Conservation (phyloP, 1,284 basidiomycete genomes). For the Puccinia hordei region DNA sequence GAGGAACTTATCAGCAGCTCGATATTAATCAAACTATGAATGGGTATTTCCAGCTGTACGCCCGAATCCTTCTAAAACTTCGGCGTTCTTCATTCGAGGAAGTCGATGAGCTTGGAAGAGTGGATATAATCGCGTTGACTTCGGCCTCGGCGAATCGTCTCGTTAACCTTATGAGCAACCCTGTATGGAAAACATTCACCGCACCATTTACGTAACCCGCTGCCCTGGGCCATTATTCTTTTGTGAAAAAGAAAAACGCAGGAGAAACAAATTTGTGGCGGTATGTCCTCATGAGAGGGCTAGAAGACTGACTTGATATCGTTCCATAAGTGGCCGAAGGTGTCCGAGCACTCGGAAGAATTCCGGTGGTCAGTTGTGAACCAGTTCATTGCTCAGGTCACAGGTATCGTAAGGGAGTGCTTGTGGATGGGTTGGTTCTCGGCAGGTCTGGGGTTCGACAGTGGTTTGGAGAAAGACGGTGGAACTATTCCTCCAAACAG, state of each 20-base stretch:
- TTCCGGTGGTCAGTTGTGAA: slow-evolving; percentile 4
- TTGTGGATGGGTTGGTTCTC: slow-evolving; percentile 23
- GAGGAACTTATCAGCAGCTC: no score
- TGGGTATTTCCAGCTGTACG: slow-evolving; percentile 9
- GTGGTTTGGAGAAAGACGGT: background rate
- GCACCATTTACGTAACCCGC: slow-evolving; percentile 12
- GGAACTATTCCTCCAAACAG: slow-evolving; percentile 9
- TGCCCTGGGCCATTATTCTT: slow-evolving; percentile 9
- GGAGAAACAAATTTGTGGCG: background rate
- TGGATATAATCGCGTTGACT: background rate
- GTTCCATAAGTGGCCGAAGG: slow-evolving; percentile 16
- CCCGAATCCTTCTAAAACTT: slow-evolving; percentile 5
- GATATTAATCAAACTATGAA: background rate
- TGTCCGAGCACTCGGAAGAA: slow-evolving; percentile 22
- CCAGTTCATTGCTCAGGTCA: slow-evolving; percentile 16
- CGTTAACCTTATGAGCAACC: background rate
- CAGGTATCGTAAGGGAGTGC: background rate
- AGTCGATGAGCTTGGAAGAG: background rate
- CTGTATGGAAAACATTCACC: background rate
- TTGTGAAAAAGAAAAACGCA: background rate
- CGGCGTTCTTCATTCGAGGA: slow-evolving; percentile 11
- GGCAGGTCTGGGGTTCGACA: slow-evolving; percentile 1
- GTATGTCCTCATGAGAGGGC: background rate
- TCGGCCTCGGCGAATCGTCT: slow-evolving; percentile 15
- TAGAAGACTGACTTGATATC: slow-evolving; percentile 23